Evolutionary conservation across 148 eudicot species (phyloP), one percentile per base, ranked within the genome.

Genomic region (Rhododendron ovatum): DNA sequence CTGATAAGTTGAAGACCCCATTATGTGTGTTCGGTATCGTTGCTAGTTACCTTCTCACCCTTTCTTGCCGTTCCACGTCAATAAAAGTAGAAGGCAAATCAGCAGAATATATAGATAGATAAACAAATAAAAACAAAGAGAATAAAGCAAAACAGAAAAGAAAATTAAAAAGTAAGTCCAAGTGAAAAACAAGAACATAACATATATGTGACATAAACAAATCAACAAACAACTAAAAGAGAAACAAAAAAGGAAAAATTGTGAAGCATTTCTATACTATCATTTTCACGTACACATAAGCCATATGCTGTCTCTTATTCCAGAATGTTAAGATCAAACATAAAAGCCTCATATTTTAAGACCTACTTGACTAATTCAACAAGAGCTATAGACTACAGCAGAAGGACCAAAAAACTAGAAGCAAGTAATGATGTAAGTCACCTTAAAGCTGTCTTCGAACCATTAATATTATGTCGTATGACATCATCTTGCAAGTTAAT

Each of bases 391-490:
- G 8, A 28, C 37, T 26, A 74, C 18, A 37, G 45, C 20, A 74
- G 69, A 13, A 28, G 30, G 41, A 67, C 8, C 22, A 41, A 59
- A 37, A 17, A 48, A 57, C 24, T 78, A 30, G 39, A 51, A 55
- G 80, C 39, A 50, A 87, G 30, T 87, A 37, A 41, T 39, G 75
- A 39, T 7, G 26, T 55, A 80, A 11, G 28, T 86, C 89, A 96
- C 99, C 99, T 91, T 73, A 91, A 90, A 73, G 92, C 92, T 83
- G 79, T 82, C 87, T 83, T 84, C 30, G 86, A 81, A 87, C 88
- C 91, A 89, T 67, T 87, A 84, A 48, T 74, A 87, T 90, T 78
- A 89, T 88, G 92, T 92, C 20, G 89, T 41, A 86, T 53, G 90
- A 71, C 78, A 69, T 84, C 90, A 83, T 86, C 82, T 82, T 87